These are phyloP conservation scores for Cladophialophora chaetospira DNA, from an alignment of 2,329 filamentous ascomycete genomes.

Conservation along the genomic window DNA sequence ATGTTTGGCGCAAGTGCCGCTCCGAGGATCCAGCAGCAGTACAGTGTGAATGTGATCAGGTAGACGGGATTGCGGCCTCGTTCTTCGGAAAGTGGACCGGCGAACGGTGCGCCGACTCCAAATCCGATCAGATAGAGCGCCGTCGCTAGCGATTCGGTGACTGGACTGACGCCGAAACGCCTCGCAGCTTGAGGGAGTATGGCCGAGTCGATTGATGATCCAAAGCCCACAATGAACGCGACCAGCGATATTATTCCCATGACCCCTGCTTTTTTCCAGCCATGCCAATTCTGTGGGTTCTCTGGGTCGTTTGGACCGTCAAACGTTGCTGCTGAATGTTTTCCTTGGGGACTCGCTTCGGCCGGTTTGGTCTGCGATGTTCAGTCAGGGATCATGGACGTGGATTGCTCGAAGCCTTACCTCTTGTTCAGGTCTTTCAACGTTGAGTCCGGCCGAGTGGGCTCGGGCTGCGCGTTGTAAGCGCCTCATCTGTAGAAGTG, in stretches of 20 bases:
- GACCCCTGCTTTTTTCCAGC: slow-evolving; percentile 36
- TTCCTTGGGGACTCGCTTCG: no score
- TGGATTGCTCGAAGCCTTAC: no score
- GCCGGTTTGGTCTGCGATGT: no score
- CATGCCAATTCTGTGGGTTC: slow-evolving; percentile 52
- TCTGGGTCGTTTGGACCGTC: slow-evolving; percentile 25
- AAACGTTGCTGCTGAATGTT: no score
- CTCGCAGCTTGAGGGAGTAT: slow-evolving; percentile 42
- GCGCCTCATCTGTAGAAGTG: neutral
- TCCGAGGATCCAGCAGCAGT: slow-evolving; percentile 53
- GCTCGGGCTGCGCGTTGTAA: neutral
- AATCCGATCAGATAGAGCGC: slow-evolving; percentile 46
- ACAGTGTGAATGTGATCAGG: slow-evolving; percentile 48
- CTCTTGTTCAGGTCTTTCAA: neutral
- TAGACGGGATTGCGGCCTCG: slow-evolving; percentile 54
- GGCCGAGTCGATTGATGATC: slow-evolving; percentile 52
- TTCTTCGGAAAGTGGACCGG: slow-evolving; percentile 54
- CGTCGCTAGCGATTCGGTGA: slow-evolving; percentile 49
- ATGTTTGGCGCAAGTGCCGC: slow-evolving; percentile 51
- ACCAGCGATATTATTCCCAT: slow-evolving; percentile 44
- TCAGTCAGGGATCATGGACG: no score
- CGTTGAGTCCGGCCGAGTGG: neutral
- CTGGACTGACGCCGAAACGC: slow-evolving; percentile 48
- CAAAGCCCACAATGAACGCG: slow-evolving; percentile 52
- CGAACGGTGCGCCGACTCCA: slow-evolving; percentile 53